phyloP scores from a whole-genome alignment of 2,329 filamentous ascomycete genomes.

The Botryosphaeria dothidea region DNA sequence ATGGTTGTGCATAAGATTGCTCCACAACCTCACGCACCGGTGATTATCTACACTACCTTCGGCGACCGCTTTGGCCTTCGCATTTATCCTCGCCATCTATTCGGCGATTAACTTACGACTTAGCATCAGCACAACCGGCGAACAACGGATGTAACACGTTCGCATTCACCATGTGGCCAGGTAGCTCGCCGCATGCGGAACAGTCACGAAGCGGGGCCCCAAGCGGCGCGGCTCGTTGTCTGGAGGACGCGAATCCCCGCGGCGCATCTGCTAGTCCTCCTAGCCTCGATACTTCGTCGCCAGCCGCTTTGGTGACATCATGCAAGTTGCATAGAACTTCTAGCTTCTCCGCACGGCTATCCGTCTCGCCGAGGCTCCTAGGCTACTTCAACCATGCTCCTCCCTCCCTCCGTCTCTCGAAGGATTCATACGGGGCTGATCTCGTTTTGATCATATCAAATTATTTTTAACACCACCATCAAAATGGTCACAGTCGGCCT shows the following conservation, averaged over 20 bases:
- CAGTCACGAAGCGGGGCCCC: neutral
- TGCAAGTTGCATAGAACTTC: neutral
- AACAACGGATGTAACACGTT: neutral
- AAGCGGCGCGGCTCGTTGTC: neutral
- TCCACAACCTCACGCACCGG: neutral
- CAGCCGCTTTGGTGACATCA: neutral
- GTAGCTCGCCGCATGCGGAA: neutral
- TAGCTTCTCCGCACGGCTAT: neutral
- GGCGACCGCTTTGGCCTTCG: too few relatives aligned
- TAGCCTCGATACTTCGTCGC: neutral
- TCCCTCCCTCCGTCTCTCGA: neutral
- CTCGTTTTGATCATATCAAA: neutral
- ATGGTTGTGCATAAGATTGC: neutral
- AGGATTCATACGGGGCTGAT: neutral
- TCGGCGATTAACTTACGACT: too few relatives aligned
- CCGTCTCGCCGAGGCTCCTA: neutral
- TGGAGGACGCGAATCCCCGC: too few relatives aligned
- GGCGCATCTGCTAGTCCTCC: neutral
- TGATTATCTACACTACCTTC: neutral
- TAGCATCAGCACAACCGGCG: too few relatives aligned
- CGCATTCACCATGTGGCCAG: neutral
- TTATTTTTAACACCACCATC: neutral
- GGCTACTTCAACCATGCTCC: neutral
- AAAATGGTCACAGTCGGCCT: slow-evolving; percentile 31
- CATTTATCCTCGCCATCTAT: too few relatives aligned